These are phyloP conservation scores for Fulvia fulva DNA, from an alignment of 2,329 filamentous ascomycete species.

Conservation along the genomic window DNA sequence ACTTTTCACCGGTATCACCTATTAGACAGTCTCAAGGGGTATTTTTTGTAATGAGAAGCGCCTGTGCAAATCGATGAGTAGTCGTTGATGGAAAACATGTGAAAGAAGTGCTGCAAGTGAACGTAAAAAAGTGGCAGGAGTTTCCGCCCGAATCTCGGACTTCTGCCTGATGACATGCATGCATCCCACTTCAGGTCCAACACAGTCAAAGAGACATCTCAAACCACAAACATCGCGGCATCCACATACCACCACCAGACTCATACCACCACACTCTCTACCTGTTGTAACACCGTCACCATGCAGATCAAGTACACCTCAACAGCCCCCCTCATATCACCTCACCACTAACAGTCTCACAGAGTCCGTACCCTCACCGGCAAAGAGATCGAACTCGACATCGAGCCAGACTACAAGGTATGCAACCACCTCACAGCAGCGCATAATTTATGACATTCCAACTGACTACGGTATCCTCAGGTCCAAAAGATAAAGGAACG, in stretches of 20 bases:
- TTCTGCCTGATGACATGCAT: neutral
- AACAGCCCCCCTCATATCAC: neutral
- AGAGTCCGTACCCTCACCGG: constrained; percentile 97
- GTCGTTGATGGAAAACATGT: neutral
- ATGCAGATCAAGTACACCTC: constrained; percentile 33
- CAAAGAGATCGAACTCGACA: constrained; percentile 98
- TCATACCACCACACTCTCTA: neutral
- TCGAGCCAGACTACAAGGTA: constrained; percentile 92
- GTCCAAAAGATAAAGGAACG: constrained; percentile 97
- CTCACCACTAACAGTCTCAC: constrained; percentile 3
- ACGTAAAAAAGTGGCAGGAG: neutral
- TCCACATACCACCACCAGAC: neutral
- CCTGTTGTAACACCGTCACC: constrained; percentile 1
- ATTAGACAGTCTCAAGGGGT: no score
- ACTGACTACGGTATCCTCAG: no score
- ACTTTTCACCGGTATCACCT: no score
- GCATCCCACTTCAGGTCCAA: neutral
- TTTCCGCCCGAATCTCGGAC: neutral
- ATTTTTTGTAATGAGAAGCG: no score
- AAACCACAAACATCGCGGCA: neutral
- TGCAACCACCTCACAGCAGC: constrained; percentile 12
- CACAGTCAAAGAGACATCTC: neutral
- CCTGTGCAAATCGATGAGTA: no score
- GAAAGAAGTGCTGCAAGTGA: neutral
- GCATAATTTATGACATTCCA: neutral